Base-by-base conservation (phyloP, 2,329 filamentous ascomycete genomes). In the Teratosphaeria epicoccoides region DNA sequence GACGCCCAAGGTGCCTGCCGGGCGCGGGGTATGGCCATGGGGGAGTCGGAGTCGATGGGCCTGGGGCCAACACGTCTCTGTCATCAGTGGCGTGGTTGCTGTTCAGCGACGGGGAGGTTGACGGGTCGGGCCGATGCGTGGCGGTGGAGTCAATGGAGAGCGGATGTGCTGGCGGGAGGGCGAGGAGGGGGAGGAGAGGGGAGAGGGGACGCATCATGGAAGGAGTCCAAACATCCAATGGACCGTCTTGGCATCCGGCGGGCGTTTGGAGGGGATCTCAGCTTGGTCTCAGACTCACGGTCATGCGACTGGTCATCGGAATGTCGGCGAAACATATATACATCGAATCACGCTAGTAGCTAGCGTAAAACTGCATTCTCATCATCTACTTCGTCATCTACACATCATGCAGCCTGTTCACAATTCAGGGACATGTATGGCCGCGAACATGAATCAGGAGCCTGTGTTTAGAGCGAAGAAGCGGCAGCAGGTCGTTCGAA, bases 401-500 rank as follows among this genome's bases (percentile, higher is more conserved):
- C 12, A 28, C 2, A 14, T 40, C 5, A 17, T 22, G n/a, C 4
- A 6, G n/a, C 14, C 17, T 20, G 33, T 7, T 28, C 26, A 10
- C 26, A 40, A 14, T 6, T 40, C 14, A 17, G n/a, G 3, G 14
- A 14, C 5, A 40, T 2, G n/a, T n/a, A 40, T 40, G 33, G 33
- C 33, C n/a, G 73, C 24, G n/a, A 5, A n/a, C 48, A 20, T 24
- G 10, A 9, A 17, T 7, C 43, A 46, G 6, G 60, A 61, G 45
- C 59, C 71, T 6, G 55, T 73, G 11, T 77, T 77, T 57, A 69
- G 75, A 26, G 68, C 75, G 14, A 68, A 68, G 6, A 79, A 79
- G 65, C 70, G 72, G 50, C 69, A 75, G 54, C 79, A 76, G 59
- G 71, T 76, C 49, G 66, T 74, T 55, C 73, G 75, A 51, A 74